Conservation (phyloP, 2,329 filamentous ascomycete species). For the Sporothrix curviconia region DNA sequence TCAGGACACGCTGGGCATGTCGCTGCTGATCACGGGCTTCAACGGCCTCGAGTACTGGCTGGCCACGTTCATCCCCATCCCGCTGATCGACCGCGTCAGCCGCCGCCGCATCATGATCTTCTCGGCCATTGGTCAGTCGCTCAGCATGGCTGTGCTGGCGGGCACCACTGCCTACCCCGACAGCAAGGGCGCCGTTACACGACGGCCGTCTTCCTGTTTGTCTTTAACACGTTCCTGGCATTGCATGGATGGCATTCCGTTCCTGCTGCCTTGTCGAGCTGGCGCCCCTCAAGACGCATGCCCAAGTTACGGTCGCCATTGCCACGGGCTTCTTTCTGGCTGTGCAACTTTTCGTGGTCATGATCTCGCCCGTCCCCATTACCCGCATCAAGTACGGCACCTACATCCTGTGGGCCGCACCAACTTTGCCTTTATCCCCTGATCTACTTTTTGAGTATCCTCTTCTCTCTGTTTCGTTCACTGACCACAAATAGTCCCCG, state of each 20-base stretch:
- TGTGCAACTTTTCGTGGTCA: slow-evolving; percentile 26
- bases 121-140: slow-evolving; percentile 59
- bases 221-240: slow-evolving; percentile 20
- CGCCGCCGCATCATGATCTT: slow-evolving; percentile 63
- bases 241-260: slow-evolving; percentile 33
- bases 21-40: slow-evolving; percentile 7
- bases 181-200: slow-evolving; percentile 50
- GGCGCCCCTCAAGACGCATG: not conserved
- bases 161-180: slow-evolving; percentile 24
- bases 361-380: slow-evolving; percentile 33
- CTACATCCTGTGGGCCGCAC: slow-evolving; percentile 47
- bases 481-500: no score
- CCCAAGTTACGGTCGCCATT: slow-evolving; percentile 18
- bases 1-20: slow-evolving; percentile 11
- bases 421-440: slow-evolving; percentile 40
- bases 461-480: no score
- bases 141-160: slow-evolving; percentile 62
- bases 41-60: slow-evolving; percentile 11
- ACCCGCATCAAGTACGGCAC: slow-evolving; percentile 44
- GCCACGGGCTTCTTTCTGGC: slow-evolving; percentile 8
- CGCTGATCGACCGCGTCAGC: slow-evolving; percentile 57
- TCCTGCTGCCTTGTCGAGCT: slow-evolving; percentile 30
- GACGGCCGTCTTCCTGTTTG: slow-evolving; percentile 54
- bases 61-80: slow-evolving; percentile 10
- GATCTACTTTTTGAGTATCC: slow-evolving; percentile 35